phyloP scores from a whole-genome alignment of 2,329 filamentous ascomycete genomes.

The Apiospora marii region DNA sequence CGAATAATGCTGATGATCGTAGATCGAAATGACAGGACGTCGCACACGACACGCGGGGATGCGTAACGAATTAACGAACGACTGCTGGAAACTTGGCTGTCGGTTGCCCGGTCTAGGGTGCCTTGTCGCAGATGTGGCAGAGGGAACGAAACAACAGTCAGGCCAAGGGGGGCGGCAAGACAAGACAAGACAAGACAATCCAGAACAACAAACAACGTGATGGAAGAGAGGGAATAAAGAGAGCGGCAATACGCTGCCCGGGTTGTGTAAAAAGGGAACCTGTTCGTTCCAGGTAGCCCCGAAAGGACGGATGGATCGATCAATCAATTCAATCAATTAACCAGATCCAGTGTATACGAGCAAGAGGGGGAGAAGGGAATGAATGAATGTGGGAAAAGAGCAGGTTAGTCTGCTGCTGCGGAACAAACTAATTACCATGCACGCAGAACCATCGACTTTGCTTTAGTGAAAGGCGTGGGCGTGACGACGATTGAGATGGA shows the following conservation, averaged over 20 bases:
- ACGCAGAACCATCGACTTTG: background rate
- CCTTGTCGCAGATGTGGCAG: slow-evolving; percentile 14
- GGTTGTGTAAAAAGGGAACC: background rate
- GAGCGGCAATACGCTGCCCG: background rate
- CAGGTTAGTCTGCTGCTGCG: background rate
- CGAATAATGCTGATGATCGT: background rate
- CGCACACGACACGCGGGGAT: background rate
- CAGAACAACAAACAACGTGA: background rate
- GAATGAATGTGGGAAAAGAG: slow-evolving; percentile 4
- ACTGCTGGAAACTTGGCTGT: background rate
- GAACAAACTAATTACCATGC: background rate
- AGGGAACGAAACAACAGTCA: background rate
- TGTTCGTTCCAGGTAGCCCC: background rate
- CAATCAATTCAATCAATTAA: slow-evolving; percentile 14
- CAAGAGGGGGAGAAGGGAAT: background rate
- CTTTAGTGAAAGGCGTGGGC: background rate
- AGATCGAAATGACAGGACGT: slow-evolving; percentile 13
- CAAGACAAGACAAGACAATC: background rate
- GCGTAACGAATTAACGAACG: slow-evolving; percentile 1
- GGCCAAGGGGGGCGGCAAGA: background rate
- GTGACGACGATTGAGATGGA: background rate
- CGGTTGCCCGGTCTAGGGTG: background rate
- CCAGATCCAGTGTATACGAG: background rate
- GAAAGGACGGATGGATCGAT: background rate
- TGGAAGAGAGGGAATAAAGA: background rate